Base-by-base conservation (phyloP, 31 red algal species). In the Endocladia muricata region DNA sequence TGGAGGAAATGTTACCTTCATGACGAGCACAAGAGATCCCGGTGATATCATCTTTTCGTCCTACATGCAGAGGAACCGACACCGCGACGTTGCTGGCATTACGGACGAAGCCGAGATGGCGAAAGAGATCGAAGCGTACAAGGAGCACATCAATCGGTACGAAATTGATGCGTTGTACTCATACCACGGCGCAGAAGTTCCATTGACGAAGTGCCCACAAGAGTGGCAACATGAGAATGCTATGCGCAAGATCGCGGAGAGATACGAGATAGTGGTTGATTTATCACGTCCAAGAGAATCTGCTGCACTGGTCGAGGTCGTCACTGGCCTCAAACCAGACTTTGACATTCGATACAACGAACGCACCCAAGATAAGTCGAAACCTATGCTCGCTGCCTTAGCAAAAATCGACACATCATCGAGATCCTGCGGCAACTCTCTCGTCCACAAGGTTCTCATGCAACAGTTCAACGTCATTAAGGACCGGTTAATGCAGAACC, bases 381-480 rank as follows among this genome's bases (percentile, higher is more conserved):
- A 22, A 0, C 76, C 76, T 0, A 67, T 63, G 58, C 57, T 79
- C 35, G 22, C 58, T 35, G 23, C 35, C 2, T 31, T 79, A n/a
- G 31, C 34, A 13, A 40, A 22, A 0, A 44, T 79, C 1, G 31
- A 79, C 28, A 79, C 59, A 2, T 54, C 57, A 9, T 42, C 66
- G 19, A 31, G 28, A n/a, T 58, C 56, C 0, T 79, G 76, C 39
- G 76, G 76, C 7, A 79, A 79, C 34, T 21, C 37, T 8, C 1
- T 79, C 19, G 76, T 79, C n/a, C 76, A 79, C 41, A 33, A 60
- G 19, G 58, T 68, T 23, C 42, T 69, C 29, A 80, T 33, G 33
- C 37, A 34, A 63, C 77, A 80, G 41, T 80, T 80, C 31, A 69
- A 80, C 58, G 37, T 80, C 22, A 80, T 80, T 37, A 80, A 80